Evolutionary conservation across 805 yeast species (phyloP).

Genomic region (Kazachstania psychrophila): DNA sequence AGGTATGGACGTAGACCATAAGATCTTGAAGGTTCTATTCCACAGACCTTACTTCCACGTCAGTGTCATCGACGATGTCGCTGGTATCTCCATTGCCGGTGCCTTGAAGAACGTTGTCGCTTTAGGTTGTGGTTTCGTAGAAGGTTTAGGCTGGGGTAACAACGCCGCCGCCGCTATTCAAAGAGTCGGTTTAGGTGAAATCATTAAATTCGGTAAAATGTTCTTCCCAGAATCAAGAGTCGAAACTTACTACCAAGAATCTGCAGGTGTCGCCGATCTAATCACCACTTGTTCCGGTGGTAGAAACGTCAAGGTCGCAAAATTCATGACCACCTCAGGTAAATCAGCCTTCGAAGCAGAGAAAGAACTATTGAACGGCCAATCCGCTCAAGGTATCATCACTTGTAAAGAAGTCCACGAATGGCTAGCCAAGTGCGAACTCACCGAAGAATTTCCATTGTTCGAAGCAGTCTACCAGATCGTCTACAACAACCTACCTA

Average conservation of each 20-base stretch:
- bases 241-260: constrained; percentile 82
- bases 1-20: constrained; percentile 51
- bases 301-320: constrained; percentile 88
- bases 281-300: constrained; percentile 99
- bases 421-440: constrained; percentile 44
- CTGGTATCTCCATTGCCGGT: constrained; percentile 94
- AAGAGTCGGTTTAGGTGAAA: constrained; percentile 90
- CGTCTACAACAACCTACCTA: constrained; percentile 62
- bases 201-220: constrained; percentile 71
- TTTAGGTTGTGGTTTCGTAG: constrained; percentile 92
- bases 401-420: constrained; percentile 89
- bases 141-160: constrained; percentile 98
- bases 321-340: constrained; percentile 70
- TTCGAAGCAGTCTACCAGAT: constrained; percentile 66
- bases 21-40: constrained; percentile 69
- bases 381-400: constrained; percentile 90
- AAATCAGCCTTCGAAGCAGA: constrained; percentile 76
- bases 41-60: constrained; percentile 99
- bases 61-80: constrained; percentile 81
- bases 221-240: constrained; percentile 71
- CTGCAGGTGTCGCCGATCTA: constrained; percentile 96
- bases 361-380: constrained; percentile 81
- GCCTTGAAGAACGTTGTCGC: constrained; percentile 96
- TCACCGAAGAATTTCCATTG: constrained; percentile 62
- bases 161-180: constrained; percentile 96